A percentile compares a stretch with the other conserved stretches of the same genome.
Conservation (phyloP, 805 yeast species). For the Candida quercuum region DNA sequence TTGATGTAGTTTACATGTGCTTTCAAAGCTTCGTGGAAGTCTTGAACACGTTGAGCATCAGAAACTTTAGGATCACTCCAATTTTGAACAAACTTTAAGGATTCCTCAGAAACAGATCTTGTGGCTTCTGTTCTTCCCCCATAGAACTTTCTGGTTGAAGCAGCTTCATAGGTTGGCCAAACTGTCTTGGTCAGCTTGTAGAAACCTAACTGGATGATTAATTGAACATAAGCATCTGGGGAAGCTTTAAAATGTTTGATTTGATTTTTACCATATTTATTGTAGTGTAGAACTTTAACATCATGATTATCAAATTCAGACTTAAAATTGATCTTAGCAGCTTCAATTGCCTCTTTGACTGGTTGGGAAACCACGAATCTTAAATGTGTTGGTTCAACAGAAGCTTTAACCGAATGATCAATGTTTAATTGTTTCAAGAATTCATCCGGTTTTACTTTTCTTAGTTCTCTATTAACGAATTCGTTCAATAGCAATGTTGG, state of each 20-base stretch:
- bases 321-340: slow-evolving; percentile 54
- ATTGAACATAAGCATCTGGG: slow-evolving; percentile 92
- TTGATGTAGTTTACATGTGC: slow-evolving; percentile 72
- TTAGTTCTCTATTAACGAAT: slow-evolving; percentile 54
- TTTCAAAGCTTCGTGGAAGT: slow-evolving; percentile 66
- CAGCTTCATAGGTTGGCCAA: slow-evolving; percentile 93
- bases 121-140: slow-evolving; percentile 95
- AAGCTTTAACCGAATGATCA: slow-evolving; percentile 1
- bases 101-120: slow-evolving; percentile 72
- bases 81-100: slow-evolving; percentile 62
- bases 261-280: slow-evolving; percentile 79
- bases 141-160: slow-evolving; percentile 84
- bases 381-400: slow-evolving; percentile 27
- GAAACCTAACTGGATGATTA: slow-evolving; percentile 87
- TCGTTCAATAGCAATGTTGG: slow-evolving; percentile 89
- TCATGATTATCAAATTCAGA: slow-evolving; percentile 56
- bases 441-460: slow-evolving; percentile 35
- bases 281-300: slow-evolving; percentile 72
- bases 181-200: slow-evolving; percentile 73
- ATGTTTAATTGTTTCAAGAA: slow-evolving; percentile 19
- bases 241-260: slow-evolving; percentile 82
- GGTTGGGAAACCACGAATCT: slow-evolving; percentile 55
- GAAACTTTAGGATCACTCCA: slow-evolving; percentile 54
- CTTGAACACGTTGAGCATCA: slow-evolving; percentile 50
- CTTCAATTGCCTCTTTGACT: slow-evolving; percentile 43